Evolutionary conservation across 2,329 filamentous ascomycete species (phyloP).

Genomic region (Nannizziopsis barbatae): DNA sequence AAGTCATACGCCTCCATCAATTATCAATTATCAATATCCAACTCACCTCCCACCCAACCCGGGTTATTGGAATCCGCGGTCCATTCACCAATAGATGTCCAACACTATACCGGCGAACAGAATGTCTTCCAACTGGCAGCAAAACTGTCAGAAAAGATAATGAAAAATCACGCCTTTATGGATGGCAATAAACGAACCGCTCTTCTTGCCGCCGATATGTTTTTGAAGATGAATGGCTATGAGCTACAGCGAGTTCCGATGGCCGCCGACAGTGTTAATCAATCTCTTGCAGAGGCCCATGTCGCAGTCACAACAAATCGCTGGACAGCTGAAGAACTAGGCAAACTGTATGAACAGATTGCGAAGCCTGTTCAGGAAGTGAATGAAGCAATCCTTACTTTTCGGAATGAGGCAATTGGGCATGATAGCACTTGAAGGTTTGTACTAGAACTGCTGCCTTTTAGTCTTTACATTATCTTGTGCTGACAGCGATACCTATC

Average conservation of each 20-base stretch:
- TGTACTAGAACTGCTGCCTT: no score
- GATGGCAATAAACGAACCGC: conserved; percentile 26
- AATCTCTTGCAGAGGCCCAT: conserved; percentile 13
- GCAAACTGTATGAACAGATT: not conserved
- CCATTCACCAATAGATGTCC: conserved; percentile 21
- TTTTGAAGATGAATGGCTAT: conserved; percentile 23
- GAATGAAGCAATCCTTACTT: not conserved
- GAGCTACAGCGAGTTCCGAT: conserved; percentile 17
- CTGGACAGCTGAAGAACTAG: conserved; percentile 10
- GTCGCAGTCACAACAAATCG: conserved; percentile 15
- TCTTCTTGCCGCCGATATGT: conserved; percentile 24
- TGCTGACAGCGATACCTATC: no score
- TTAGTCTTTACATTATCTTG: no score
- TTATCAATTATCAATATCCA: no score
- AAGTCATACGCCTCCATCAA: no score
- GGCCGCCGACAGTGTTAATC: conserved; percentile 7
- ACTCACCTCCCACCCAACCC: conserved; percentile 17
- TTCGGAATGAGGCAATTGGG: no score
- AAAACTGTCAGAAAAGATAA: conserved; percentile 22
- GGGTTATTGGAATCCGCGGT: conserved; percentile 21
- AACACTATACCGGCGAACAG: conserved; percentile 19
- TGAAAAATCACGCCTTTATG: conserved; percentile 25
- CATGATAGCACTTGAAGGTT: no score
- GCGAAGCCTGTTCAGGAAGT: conserved; percentile 2
- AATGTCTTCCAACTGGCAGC: conserved; percentile 23